Evolutionary conservation across 2,329 filamentous ascomycete species (phyloP).

Genomic region (Pochonia chlamydosporia): DNA sequence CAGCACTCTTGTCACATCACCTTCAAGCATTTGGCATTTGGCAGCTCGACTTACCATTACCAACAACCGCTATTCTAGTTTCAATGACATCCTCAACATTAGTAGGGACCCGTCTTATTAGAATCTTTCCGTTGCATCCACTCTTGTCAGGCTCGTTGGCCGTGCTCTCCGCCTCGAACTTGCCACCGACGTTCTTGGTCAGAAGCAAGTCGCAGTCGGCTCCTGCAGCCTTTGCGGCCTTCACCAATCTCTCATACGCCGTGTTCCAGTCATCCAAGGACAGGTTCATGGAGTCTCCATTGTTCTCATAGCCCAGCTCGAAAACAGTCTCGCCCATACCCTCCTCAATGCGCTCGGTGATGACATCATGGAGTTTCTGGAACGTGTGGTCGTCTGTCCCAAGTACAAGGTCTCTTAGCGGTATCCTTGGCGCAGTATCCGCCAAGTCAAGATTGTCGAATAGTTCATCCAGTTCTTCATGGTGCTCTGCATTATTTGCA

Average conservation of each 20-base stretch:
- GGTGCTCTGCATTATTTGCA: conserved; percentile 37
- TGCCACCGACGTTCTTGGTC: conserved; percentile 83
- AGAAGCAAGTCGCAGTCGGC: conserved; percentile 79
- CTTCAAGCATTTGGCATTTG: too few relatives aligned
- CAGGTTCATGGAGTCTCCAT: conserved; percentile 77
- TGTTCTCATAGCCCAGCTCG: conserved; percentile 87
- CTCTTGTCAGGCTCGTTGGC: conserved; percentile 52
- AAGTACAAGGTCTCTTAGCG: conserved; percentile 72
- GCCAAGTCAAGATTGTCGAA: conserved; percentile 80
- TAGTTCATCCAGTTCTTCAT: conserved; percentile 87
- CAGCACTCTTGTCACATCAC: neutral
- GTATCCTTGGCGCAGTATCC: conserved; percentile 62
- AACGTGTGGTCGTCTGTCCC: conserved; percentile 54
- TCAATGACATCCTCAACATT: conserved; percentile 86
- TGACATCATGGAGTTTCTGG: conserved; percentile 55
- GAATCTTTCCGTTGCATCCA: conserved; percentile 76
- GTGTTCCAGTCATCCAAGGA: conserved; percentile 67
- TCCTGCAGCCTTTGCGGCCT: conserved; percentile 56
- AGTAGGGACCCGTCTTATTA: conserved; percentile 69
- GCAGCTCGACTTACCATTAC: conserved; percentile 59
- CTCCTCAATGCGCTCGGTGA: conserved; percentile 68
- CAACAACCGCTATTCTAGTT: conserved; percentile 92
- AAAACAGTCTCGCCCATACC: conserved; percentile 87
- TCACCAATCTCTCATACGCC: conserved; percentile 60
- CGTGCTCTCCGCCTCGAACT: conserved; percentile 61